phyloP scores from a whole-genome alignment of 306 rosid genomes.

The Cyclanthera cordifolia region DNA sequence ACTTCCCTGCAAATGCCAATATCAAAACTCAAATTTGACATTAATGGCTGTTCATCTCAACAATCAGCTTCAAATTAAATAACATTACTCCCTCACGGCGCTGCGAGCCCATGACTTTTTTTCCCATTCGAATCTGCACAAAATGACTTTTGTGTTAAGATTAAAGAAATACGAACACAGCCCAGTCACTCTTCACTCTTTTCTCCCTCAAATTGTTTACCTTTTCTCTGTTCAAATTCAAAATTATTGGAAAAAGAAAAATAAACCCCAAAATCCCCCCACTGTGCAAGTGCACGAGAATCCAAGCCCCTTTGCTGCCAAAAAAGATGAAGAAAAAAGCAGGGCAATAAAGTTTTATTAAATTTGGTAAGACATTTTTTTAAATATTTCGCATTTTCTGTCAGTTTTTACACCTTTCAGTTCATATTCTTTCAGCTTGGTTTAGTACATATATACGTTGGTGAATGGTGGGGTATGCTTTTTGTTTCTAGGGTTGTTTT shows the following conservation, averaged over 20 bases:
- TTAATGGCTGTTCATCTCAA: constrained; percentile 7
- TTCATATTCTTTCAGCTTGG: not conserved
- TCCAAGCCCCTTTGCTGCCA: not conserved
- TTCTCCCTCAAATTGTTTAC: not conserved
- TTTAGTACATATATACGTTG: not conserved
- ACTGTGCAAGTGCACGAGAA: constrained; percentile 5
- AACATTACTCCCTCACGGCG: not conserved
- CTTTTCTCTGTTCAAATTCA: not conserved
- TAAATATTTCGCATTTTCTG: not conserved
- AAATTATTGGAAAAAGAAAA: not conserved
- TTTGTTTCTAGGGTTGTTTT: not conserved
- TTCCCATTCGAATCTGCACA: constrained; percentile 7
- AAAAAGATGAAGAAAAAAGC: constrained; percentile 5
- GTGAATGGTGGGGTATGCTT: not conserved
- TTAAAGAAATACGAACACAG: not conserved
- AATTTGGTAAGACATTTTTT: not conserved
- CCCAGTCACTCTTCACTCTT: not conserved
- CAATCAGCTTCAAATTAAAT: not conserved
- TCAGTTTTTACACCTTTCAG: constrained; percentile 2
- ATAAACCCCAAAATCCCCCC: constrained; percentile 14
- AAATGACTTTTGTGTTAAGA: constrained; percentile 18
- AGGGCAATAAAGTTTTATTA: not conserved
- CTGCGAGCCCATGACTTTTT: not conserved
- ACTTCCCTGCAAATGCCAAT: not conserved
- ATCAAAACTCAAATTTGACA: not conserved